Conservation (phyloP, 257 asterid genomes). For the Solanum appendiculatum region DNA sequence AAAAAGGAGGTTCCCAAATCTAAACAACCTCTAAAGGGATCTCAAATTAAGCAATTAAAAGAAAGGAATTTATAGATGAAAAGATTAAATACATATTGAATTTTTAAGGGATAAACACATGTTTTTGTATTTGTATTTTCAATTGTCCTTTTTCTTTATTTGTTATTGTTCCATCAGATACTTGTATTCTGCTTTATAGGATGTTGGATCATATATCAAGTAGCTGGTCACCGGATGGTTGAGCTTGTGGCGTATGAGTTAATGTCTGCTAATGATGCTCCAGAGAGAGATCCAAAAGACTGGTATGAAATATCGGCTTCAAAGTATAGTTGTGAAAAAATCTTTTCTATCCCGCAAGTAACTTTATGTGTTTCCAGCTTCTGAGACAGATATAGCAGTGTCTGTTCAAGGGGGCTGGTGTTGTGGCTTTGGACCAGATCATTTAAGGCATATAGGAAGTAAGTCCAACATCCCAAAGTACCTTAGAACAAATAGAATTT, state of each 20-base stretch:
- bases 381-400: background rate
- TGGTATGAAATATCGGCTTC: conserved; percentile 40
- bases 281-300: conserved; percentile 94
- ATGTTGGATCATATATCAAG: conserved; percentile 80
- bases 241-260: conserved; percentile 73
- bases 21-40: background rate
- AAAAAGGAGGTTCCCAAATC: background rate
- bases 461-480: background rate
- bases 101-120: background rate
- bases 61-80: background rate
- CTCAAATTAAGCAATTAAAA: background rate
- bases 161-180: background rate
- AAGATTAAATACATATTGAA: background rate
- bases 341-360: background rate
- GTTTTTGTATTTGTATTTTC: background rate
- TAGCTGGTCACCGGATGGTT: conserved; percentile 35
- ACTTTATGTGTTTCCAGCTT: background rate
- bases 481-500: background rate
- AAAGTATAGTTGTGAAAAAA: background rate
- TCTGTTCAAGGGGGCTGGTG: background rate
- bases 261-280: conserved; percentile 95
- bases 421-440: background rate
- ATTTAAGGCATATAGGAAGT: background rate
- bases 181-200: conserved; percentile 35
- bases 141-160: background rate